phyloP scores from a whole-genome alignment of 2,329 filamentous ascomycete genomes.

The Truncatella angustata region DNA sequence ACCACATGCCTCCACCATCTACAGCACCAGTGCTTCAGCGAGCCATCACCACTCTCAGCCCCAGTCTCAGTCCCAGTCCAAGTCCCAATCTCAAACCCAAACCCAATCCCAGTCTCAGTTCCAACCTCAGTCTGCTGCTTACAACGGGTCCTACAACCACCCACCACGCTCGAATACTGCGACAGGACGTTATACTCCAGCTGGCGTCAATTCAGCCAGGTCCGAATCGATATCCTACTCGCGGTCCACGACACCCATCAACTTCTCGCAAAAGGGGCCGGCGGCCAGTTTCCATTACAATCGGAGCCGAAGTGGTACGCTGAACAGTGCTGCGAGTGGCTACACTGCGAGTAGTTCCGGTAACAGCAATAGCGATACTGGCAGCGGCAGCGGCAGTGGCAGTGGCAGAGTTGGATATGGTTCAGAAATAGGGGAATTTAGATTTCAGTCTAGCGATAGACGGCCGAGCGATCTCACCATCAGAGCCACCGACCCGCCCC shows the following conservation, averaged over 20 bases:
- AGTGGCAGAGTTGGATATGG: not conserved
- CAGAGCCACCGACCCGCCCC: not conserved
- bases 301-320: conserved; percentile 8
- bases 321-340: not conserved
- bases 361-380: not conserved
- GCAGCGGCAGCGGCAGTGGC: not conserved
- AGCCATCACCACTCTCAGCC: conserved; percentile 10
- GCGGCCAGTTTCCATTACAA: conserved; percentile 13
- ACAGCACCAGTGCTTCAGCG: conserved; percentile 7
- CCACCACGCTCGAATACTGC: not conserved
- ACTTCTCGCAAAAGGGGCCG: conserved; percentile 4
- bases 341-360: conserved; percentile 1
- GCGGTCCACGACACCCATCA: conserved; percentile 1
- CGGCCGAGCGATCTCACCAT: not conserved
- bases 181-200: not conserved
- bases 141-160: conserved; percentile 7
- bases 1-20: conserved; percentile 13
- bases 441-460: conserved; percentile 5
- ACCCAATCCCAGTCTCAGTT: conserved; percentile 7
- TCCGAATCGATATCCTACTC: not conserved
- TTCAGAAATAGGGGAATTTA: conserved; percentile 6
- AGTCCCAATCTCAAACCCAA: too few relatives aligned
- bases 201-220: not conserved
- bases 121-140: not conserved
- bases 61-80: conserved; percentile 9